phyloP scores from a whole-genome alignment of 73 alveolate species.

The Uronychia setigera region DNA sequence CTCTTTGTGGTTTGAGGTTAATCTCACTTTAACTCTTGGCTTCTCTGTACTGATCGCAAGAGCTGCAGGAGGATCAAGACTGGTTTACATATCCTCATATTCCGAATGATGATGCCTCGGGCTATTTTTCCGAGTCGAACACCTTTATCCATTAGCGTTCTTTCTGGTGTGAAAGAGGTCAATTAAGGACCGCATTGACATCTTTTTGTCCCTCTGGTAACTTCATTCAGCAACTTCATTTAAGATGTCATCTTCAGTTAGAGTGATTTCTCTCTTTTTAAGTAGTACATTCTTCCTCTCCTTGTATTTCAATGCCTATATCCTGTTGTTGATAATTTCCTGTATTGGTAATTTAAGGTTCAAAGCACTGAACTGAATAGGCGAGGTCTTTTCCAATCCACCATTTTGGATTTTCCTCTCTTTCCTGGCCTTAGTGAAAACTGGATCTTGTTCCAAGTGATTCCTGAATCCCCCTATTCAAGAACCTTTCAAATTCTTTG shows the following conservation, averaged over 20 bases:
- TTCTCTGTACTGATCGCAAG: neutral
- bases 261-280: neutral
- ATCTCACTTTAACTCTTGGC: neutral
- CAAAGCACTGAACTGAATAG: neutral
- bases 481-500: too few relatives aligned
- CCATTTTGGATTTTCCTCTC: too few relatives aligned
- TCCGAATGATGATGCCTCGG: neutral
- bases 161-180: neutral
- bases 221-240: neutral
- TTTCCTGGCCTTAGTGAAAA: too few relatives aligned
- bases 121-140: too few relatives aligned
- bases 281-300: neutral
- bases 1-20: neutral
- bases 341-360: neutral
- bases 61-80: neutral
- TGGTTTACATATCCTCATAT: neutral
- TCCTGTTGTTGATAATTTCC: too few relatives aligned
- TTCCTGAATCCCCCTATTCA: too few relatives aligned
- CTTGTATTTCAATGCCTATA: neutral
- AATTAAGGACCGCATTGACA: neutral
- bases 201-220: neutral
- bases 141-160: neutral
- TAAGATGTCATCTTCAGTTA: neutral
- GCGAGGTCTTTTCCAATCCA: too few relatives aligned
- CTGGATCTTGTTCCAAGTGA: too few relatives aligned